Conservation (phyloP, 2,329 filamentous ascomycete species). For the Calycina marina region DNA sequence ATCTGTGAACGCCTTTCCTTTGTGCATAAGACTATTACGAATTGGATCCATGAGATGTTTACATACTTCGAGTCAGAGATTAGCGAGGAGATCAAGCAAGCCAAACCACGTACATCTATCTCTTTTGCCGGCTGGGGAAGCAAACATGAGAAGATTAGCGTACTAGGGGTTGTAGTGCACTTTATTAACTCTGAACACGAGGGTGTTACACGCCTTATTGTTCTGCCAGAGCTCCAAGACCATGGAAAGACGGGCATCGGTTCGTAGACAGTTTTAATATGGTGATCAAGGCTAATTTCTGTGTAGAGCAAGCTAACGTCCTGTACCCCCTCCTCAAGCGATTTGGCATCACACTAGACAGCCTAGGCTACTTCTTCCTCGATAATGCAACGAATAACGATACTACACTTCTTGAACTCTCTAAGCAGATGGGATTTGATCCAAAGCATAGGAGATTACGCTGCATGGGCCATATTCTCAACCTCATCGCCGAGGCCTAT, state of each 20-base stretch:
- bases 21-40: not conserved
- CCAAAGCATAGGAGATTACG: slow-evolving; percentile 1
- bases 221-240: not conserved
- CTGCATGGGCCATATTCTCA: slow-evolving; percentile 1
- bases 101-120: slow-evolving; percentile 1
- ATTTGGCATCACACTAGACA: not conserved
- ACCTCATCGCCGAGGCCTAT: not conserved
- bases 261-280: not conserved
- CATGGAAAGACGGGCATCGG: not conserved
- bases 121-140: slow-evolving; percentile 1
- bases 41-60: not conserved
- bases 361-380: slow-evolving; percentile 1
- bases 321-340: not conserved
- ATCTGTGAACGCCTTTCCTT: not conserved
- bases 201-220: not conserved
- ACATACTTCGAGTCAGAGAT: not conserved
- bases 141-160: slow-evolving; percentile 1
- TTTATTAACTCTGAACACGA: slow-evolving; percentile 2
- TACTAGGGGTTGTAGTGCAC: slow-evolving; percentile 1
- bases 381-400: slow-evolving; percentile 1
- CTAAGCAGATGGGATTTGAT: not conserved
- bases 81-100: not conserved
- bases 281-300: slow-evolving; percentile 1
- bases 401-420: slow-evolving; percentile 1
- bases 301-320: not conserved